Conservation (phyloP, 257 asterid genomes). For the Cordia subcordata region DNA sequence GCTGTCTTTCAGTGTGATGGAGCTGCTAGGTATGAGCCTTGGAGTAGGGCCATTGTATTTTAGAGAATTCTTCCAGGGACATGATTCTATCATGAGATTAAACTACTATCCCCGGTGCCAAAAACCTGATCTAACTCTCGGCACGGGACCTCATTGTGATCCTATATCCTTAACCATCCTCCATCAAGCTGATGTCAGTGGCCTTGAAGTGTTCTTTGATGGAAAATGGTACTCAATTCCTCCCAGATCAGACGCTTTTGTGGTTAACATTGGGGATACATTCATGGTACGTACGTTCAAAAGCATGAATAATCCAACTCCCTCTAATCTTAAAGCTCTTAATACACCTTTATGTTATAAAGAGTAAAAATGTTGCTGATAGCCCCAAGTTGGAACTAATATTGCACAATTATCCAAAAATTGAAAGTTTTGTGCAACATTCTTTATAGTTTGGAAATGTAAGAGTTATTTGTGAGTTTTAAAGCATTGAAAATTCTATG, state of each 20-base stretch:
- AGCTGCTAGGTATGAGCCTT: constrained; percentile 57
- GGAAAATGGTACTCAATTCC: constrained; percentile 61
- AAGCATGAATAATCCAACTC: too few species aligned
- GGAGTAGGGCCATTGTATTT: constrained; percentile 49
- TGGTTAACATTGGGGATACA: constrained; percentile 81
- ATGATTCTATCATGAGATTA: constrained; percentile 74
- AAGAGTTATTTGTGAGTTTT: too few species aligned
- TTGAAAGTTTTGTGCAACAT: too few species aligned
- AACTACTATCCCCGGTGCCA: constrained; percentile 70
- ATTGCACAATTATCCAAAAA: too few species aligned
- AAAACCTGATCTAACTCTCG: constrained; percentile 54
- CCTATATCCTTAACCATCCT: constrained; percentile 72
- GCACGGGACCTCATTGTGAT: constrained; percentile 90
- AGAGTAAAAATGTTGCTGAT: too few species aligned
- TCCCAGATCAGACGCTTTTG: constrained; percentile 62
- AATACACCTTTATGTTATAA: too few species aligned
- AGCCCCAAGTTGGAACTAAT: too few species aligned
- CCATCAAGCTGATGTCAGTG: constrained; percentile 72
- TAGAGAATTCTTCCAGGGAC: constrained; percentile 54
- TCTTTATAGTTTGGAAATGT: too few species aligned
- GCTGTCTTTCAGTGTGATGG: constrained; percentile 51
- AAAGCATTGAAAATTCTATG: too few species aligned
- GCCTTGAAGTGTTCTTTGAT: constrained; percentile 62
- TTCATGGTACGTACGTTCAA: constrained; percentile 60
- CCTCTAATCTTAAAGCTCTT: not conserved